Evolutionary conservation across 345 rosid species (phyloP).

Genomic region (Eutrema yunnanense): DNA sequence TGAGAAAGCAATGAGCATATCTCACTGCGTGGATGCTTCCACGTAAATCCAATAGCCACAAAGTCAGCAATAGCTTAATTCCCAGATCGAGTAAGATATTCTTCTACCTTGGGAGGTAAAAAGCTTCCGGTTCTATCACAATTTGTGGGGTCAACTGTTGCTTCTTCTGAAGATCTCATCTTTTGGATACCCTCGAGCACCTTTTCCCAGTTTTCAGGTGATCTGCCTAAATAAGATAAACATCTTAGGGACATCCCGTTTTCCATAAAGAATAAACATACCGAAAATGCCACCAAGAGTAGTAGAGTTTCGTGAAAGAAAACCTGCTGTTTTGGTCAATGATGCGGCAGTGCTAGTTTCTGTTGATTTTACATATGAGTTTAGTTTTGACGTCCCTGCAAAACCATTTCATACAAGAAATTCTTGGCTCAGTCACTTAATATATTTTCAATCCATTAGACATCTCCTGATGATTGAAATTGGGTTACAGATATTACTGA

Average conservation of each 20-base stretch:
- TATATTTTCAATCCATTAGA: background rate
- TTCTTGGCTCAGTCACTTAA: background rate
- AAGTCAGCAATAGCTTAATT: background rate
- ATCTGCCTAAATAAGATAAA: constrained; percentile 14
- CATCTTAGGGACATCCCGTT: background rate
- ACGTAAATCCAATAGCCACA: background rate
- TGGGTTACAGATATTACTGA: background rate
- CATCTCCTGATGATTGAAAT: background rate
- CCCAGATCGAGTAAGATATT: background rate
- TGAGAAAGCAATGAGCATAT: constrained; percentile 1
- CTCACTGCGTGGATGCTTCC: background rate
- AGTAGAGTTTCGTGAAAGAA: background rate
- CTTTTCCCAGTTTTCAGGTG: constrained; percentile 31
- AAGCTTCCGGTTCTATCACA: constrained; percentile 31
- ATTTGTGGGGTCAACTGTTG: constrained; percentile 9
- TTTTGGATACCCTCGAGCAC: constrained; percentile 24
- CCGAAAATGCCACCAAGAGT: background rate
- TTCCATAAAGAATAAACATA: background rate
- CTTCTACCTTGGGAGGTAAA: constrained; percentile 32
- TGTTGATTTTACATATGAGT: constrained; percentile 5
- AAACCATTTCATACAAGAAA: background rate
- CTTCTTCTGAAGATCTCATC: constrained; percentile 24
- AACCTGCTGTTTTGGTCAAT: constrained; percentile 1
- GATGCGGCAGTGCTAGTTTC: constrained; percentile 27
- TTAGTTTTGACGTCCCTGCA: constrained; percentile 36